phyloP scores from a whole-genome alignment of 257 asterid species.

The Scutellaria barbata region DNA sequence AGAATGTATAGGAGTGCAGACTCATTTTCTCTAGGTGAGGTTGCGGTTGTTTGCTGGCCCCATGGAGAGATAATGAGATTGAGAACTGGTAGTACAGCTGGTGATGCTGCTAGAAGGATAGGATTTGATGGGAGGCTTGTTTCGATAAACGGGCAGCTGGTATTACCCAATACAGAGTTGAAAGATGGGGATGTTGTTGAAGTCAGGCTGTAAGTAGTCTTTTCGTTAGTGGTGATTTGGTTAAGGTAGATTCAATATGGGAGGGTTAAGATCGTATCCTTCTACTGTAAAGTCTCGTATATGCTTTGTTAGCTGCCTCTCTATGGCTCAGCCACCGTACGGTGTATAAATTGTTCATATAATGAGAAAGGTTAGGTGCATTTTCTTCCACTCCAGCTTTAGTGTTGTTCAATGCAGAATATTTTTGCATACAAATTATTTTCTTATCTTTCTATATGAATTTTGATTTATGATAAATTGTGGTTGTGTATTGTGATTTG shows the following conservation, averaged over 20 bases:
- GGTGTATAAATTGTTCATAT: neutral
- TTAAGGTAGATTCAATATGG: no score
- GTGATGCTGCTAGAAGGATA: slow-evolving; percentile 85
- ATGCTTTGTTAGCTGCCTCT: no score
- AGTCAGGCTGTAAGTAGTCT: slow-evolving; percentile 57
- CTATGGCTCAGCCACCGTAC: neutral
- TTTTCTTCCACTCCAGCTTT: neutral
- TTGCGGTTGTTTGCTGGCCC: slow-evolving; percentile 93
- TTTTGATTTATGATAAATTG: no score
- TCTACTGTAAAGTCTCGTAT: neutral
- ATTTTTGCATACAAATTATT: no score
- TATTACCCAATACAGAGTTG: slow-evolving; percentile 75
- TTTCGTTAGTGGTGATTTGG: no score
- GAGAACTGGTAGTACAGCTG: slow-evolving; percentile 95
- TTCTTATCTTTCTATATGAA: no score
- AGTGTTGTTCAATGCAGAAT: no score
- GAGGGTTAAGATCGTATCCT: no score
- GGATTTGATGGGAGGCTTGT: slow-evolving; percentile 87
- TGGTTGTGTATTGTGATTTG: no score
- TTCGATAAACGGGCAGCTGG: slow-evolving; percentile 84
- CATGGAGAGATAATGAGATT: slow-evolving; percentile 88
- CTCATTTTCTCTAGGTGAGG: slow-evolving; percentile 64
- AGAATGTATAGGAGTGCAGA: slow-evolving; percentile 37
- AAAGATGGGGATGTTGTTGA: slow-evolving; percentile 98
- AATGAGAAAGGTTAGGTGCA: neutral